These are phyloP conservation scores for Phaseolus lunatus DNA, from an alignment of 306 rosid genomes.

Conservation along the genomic window DNA sequence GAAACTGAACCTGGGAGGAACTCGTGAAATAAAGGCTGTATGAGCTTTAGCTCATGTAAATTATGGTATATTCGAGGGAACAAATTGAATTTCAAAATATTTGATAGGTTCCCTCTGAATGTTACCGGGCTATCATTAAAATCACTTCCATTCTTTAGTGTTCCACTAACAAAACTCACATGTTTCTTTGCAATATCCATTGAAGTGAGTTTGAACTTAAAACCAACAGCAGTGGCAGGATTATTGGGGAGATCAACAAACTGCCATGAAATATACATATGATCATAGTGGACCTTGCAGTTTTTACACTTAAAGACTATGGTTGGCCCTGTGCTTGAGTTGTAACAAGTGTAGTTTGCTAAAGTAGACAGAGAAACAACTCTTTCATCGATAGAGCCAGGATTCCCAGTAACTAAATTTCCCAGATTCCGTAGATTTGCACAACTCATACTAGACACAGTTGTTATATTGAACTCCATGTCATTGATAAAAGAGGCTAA, in stretches of 20 bases:
- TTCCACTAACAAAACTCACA: conserved; percentile 80
- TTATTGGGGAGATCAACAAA: conserved; percentile 79
- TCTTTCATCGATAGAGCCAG: conserved; percentile 79
- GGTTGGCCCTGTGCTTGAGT: conserved; percentile 88
- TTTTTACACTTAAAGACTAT: conserved; percentile 63
- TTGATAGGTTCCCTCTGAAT: conserved; percentile 76
- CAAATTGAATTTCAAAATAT: conserved; percentile 78
- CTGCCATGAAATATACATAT: conserved; percentile 85
- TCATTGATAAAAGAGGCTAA: conserved; percentile 72
- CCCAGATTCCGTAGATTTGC: conserved; percentile 82
- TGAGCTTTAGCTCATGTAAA: conserved; percentile 73
- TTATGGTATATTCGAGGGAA: conserved; percentile 81
- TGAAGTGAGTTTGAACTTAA: conserved; percentile 79
- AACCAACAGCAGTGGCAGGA: conserved; percentile 97
- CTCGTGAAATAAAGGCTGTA: conserved; percentile 94
- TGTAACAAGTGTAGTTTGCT: conserved; percentile 75
- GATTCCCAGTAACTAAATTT: conserved; percentile 71
- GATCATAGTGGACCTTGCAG: conserved; percentile 71
- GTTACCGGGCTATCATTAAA: conserved; percentile 83
- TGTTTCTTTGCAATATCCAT: conserved; percentile 59
- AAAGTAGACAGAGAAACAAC: conserved; percentile 64
- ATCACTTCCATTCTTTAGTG: conserved; percentile 70
- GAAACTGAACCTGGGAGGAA: conserved; percentile 87
- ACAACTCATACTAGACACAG: conserved; percentile 89
- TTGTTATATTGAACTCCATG: conserved; percentile 88